Evolutionary conservation across 225 moss, liverwort and hornwort genomes (phyloP).

Genomic region (Marchantia polymorpha): DNA sequence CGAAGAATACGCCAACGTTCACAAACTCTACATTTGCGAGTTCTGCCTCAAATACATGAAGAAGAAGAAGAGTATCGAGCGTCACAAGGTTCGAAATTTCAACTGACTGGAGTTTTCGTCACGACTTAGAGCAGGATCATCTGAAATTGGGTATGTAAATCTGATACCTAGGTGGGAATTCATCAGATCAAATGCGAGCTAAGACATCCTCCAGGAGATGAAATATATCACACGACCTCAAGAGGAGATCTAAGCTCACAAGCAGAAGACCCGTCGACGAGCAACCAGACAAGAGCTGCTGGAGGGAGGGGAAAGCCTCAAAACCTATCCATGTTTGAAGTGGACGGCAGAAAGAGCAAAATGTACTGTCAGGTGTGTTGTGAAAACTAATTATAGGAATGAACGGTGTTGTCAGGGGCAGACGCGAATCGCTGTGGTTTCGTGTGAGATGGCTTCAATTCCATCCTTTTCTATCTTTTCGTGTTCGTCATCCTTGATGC

Average conservation of each 20-base stretch:
- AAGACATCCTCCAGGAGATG: constrained; percentile 84
- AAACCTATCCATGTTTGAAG: constrained; percentile 91
- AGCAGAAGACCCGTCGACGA: constrained; percentile 51
- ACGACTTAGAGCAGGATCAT: too few species aligned
- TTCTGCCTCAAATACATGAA: constrained; percentile 95
- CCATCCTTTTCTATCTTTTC: neutral
- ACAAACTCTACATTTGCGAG: constrained; percentile 90
- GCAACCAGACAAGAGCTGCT: constrained; percentile 44
- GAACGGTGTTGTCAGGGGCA: neutral
- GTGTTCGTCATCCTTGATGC: neutral
- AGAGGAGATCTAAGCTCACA: constrained; percentile 48
- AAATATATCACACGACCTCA: constrained; percentile 72
- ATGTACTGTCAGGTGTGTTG: constrained; percentile 83
- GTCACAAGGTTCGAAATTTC: constrained; percentile 63
- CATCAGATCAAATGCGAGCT: constrained; percentile 76
- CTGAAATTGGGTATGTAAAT: too few species aligned
- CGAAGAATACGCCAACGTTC: constrained; percentile 77
- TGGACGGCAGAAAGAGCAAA: constrained; percentile 87
- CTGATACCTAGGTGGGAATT: neutral
- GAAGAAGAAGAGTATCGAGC: constrained; percentile 77
- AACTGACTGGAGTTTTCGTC: neutral
- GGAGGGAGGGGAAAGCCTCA: constrained; percentile 48
- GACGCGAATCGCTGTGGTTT: neutral
- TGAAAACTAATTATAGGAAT: neutral
- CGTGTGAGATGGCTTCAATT: neutral